Base-by-base conservation (phyloP, 805 yeast species). In the Yarrowia divulgata region DNA sequence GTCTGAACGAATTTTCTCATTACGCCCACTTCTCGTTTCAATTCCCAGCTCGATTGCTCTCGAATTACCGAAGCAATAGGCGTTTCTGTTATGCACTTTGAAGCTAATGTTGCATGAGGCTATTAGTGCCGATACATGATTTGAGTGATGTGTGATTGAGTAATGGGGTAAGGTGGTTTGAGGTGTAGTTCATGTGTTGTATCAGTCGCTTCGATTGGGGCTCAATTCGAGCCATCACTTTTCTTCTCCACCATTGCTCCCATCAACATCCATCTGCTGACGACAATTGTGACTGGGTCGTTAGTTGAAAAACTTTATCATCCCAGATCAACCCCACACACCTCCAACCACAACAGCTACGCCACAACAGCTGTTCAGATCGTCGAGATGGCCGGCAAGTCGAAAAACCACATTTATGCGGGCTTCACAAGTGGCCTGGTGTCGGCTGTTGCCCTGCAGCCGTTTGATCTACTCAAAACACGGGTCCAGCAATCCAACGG, bases 351-450 rank as follows among this genome's bases (percentile, higher is more conserved):
- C 45, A 8, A 43, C 16, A 9, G 14, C 32, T 5, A 14, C 40
- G 16, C n/a, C 43, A 35, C n/a, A 43, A 13, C 8, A 29, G 13
- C 37, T 5, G 32, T 32, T 58, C 50, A 8, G 7, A 12, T 8
- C 37, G 37, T n/a, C n/a, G 37, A 29, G n/a, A 60, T 45, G 66
- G 50, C 52, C 19, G 46, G 49, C 40, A 68, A 57, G 32, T 58
- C 68, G 39, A 43, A 40, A 35, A 37, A 58, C 35, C 97, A 93
- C 77, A 78, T 92, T 10, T 73, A 86, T 16, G 90, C 97, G 1
- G 98, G 98, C 0, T 93, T 90, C 72, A 74, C 85, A 8, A 96
- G 97, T 1, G 98, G 98, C 0, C 79, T 94, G 66, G 83, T 92
- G 0, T 89, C 97, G 3, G 87, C 97, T 0, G 85, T 91, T 5